Evolutionary conservation across 2,329 filamentous ascomycete genomes (phyloP).

Genomic region (Talaromyces sp.): DNA sequence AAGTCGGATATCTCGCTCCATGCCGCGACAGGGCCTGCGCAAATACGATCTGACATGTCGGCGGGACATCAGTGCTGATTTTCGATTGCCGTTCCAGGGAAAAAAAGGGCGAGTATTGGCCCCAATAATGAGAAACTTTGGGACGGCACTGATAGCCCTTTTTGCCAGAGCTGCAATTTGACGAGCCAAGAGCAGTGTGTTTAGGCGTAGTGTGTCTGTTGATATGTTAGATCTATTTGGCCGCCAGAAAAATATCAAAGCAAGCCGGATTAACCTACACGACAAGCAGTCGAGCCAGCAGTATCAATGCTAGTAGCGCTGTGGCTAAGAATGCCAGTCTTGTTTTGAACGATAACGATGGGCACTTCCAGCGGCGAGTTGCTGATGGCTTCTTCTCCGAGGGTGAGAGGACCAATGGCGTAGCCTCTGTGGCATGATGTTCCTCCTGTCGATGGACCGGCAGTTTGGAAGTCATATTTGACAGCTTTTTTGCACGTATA

Average conservation of each 20-base stretch:
- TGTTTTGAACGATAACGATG: neutral
- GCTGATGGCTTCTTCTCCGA: neutral
- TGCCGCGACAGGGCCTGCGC: conserved; percentile 78
- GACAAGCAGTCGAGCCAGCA: neutral
- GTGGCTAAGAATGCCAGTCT: neutral
- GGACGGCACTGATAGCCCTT: conserved; percentile 17
- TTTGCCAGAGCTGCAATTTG: neutral
- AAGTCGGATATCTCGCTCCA: conserved; percentile 75
- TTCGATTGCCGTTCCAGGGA: conserved; percentile 56
- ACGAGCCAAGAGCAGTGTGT: neutral
- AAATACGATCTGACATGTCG: conserved; percentile 69
- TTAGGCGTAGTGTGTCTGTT: neutral
- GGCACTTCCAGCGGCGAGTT: neutral
- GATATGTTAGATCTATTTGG: neutral
- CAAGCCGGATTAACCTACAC: neutral
- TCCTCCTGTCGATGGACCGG: neutral
- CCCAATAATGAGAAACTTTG: conserved; percentile 65
- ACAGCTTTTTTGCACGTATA: neutral
- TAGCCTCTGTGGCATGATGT: neutral
- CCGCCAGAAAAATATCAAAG: neutral
- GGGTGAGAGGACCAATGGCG: neutral
- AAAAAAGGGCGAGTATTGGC: conserved; percentile 84
- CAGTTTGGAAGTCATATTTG: neutral
- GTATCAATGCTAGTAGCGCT: neutral
- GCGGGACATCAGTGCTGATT: conserved; percentile 55